Evolutionary conservation across 352 stramenopile species (phyloP), one percentile per base, ranked within the genome.

Genomic region (Hyaloperonospora brassicae): DNA sequence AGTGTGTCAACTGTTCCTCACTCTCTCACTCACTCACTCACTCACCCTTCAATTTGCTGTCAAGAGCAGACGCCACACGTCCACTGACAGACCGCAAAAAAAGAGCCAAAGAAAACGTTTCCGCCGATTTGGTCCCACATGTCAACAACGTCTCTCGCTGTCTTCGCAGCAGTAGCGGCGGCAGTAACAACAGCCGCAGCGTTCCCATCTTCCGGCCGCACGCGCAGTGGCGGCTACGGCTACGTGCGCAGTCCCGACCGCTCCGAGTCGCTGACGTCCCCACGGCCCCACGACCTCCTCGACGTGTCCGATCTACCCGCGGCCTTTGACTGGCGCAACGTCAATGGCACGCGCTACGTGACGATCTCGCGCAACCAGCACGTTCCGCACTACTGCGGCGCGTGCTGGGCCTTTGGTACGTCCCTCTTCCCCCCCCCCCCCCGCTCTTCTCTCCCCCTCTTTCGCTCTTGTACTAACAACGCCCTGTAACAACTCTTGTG

Each of bases 281-380:
- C 82, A 6, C 76, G 70, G 3, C 79, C 84, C 13, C 82, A 93
- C 57, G 66, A 87, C 24, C 74, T 84, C 45, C 34, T 96, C 11
- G 73, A 89, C 44, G 35, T 62, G 21, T 46, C 57, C 5, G 68
- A 87, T 36, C 61, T 98, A 30, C 96, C 96, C 39, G 87, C 90
- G 61, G 83, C 75, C 54, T 98, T 98, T 62, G 89, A 95, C 67
- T 98, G 95, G 94, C 80, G 83, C 58, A 86, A 76, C 50, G 53
- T 93, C 22, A 89, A 93, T 58, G 73, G 72, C 64, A 90, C 78
- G 44, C 82, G 79, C 68, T 91, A 84, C 47, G 83, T 89, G 46
- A 93, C 71, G 25, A 78, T 93, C 47, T 86, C 75, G 38, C 79
- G 83, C 54, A 93, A 93, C 64, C 83, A 93, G 75, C 83, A 93